phyloP scores from a whole-genome alignment of 176 grass and related monocot genomes.

The Hordeum marinum region DNA sequence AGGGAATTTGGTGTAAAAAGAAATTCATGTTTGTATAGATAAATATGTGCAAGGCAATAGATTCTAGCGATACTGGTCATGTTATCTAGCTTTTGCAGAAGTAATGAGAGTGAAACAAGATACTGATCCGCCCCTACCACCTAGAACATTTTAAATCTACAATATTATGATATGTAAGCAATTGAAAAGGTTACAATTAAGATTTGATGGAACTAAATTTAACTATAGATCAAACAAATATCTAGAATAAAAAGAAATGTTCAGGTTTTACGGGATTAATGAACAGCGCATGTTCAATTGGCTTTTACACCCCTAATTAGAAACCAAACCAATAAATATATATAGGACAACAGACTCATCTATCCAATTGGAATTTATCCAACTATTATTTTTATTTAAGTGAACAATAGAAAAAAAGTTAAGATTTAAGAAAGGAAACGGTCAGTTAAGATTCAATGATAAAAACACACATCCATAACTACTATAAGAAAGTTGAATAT shows the following conservation, averaged over 20 bases:
- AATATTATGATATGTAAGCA: too few species aligned
- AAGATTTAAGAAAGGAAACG: background rate
- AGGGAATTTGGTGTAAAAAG: background rate
- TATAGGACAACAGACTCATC: too few species aligned
- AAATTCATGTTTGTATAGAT: background rate
- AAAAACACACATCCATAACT: background rate
- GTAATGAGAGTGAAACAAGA: background rate
- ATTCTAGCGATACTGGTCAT: background rate
- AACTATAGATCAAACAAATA: background rate
- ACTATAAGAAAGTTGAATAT: background rate
- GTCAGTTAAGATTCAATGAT: background rate
- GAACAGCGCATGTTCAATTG: background rate
- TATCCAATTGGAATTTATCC: too few species aligned
- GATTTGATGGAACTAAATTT: too few species aligned
- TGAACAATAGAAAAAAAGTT: background rate
- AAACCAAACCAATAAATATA: too few species aligned
- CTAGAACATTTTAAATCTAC: background rate
- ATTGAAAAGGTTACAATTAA: too few species aligned
- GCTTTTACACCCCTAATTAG: too few species aligned
- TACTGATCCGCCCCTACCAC: background rate
- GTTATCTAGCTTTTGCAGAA: background rate
- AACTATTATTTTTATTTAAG: background rate
- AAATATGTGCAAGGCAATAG: background rate
- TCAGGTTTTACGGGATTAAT: background rate
- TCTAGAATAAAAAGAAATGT: background rate